phyloP scores from a whole-genome alignment of 1,284 basidiomycete genomes.

The Trametes versicolor region DNA sequence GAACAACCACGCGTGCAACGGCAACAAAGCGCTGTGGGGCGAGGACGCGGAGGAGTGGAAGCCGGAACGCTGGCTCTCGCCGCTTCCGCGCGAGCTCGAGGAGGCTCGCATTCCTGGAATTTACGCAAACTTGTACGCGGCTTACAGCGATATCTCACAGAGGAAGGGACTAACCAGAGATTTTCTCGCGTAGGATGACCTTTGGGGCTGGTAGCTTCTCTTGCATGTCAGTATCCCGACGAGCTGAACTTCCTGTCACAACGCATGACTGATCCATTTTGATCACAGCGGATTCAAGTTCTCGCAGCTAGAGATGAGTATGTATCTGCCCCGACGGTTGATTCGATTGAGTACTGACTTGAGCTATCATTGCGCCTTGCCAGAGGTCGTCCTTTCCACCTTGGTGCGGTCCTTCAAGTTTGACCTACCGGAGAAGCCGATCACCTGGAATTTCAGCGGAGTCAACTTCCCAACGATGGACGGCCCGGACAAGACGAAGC shows the following conservation, averaged over 20 bases:
- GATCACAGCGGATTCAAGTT: conserved; percentile 26
- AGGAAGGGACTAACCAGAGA: no score
- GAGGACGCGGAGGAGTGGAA: conserved; percentile 18
- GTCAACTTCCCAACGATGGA: conserved; percentile 23
- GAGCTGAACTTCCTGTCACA: background rate
- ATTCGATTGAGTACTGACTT: background rate
- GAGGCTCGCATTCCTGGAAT: conserved; percentile 18
- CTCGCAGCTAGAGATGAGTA: conserved; percentile 28
- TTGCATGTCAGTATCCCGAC: conserved; percentile 40
- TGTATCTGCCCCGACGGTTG: background rate
- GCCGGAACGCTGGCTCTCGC: conserved; percentile 17
- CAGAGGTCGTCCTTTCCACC: conserved; percentile 25
- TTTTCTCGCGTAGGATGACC: conserved; percentile 38
- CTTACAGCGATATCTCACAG: background rate
- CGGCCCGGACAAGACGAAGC: background rate
- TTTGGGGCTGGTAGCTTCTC: conserved; percentile 43
- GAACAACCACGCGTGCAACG: conserved; percentile 5
- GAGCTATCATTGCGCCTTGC: background rate
- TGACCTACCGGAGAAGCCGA: conserved; percentile 12
- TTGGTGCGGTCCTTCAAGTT: conserved; percentile 17
- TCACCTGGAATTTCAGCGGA: conserved; percentile 17
- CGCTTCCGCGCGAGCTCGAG: conserved; percentile 4
- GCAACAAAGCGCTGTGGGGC: conserved; percentile 16
- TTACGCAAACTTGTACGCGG: conserved; percentile 12
- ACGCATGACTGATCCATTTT: background rate